phyloP scores from a whole-genome alignment of 1,139 yeast species.

The Scheffersomyces insectosa region DNA sequence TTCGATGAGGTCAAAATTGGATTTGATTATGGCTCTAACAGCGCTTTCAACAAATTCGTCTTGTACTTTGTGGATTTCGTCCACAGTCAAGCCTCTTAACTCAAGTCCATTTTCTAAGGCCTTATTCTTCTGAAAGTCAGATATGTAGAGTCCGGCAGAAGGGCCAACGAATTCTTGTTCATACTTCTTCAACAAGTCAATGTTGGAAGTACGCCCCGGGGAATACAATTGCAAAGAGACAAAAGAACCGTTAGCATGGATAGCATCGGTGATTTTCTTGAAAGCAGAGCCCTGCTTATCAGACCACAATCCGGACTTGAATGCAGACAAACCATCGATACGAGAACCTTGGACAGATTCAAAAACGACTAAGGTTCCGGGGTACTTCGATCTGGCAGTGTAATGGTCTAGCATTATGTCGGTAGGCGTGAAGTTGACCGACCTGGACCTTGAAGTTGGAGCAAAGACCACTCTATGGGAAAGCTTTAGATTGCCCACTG shows the following conservation, averaged over 20 bases:
- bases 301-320: constrained; percentile 20
- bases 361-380: constrained; percentile 54
- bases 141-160: constrained; percentile 24
- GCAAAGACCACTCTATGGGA: constrained; percentile 49
- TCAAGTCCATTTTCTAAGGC: constrained; percentile 29
- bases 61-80: constrained; percentile 34
- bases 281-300: constrained; percentile 22
- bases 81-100: constrained; percentile 31
- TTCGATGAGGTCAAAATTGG: constrained; percentile 49
- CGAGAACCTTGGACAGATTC: constrained; percentile 35
- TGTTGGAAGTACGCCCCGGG: constrained; percentile 34
- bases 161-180: constrained; percentile 34
- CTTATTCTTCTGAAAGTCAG: constrained; percentile 26
- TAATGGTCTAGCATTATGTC: constrained; percentile 51
- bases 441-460: constrained; percentile 56
- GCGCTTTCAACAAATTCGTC: constrained; percentile 33
- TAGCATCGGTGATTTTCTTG: constrained; percentile 29
- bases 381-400: constrained; percentile 47
- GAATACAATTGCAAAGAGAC: constrained; percentile 41
- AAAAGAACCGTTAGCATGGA: constrained; percentile 35
- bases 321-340: constrained; percentile 18
- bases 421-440: constrained; percentile 42
- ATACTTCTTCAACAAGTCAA: constrained; percentile 15
- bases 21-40: constrained; percentile 28
- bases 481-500: constrained; percentile 38